A percentile compares a stretch with the other conserved stretches of the same genome.
phyloP scores from a whole-genome alignment of 495 filamentous ascomycete genomes.

The Bryoglossum gracile region DNA sequence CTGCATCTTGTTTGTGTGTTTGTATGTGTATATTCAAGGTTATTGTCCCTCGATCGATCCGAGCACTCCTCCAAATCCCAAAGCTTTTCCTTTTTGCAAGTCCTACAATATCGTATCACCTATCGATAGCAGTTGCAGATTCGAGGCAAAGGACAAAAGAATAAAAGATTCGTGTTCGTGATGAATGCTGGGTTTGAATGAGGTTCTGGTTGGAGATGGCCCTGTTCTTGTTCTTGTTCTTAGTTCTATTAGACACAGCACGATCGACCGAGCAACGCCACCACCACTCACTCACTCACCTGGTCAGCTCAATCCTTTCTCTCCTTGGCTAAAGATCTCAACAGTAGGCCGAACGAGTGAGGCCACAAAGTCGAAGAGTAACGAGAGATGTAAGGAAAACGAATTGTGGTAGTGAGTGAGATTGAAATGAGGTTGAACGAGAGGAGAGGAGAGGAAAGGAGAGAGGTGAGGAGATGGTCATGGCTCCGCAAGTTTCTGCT shows the following conservation, averaged over 20 bases:
- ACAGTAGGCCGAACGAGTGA: constrained; percentile 25
- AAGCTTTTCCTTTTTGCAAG: background rate
- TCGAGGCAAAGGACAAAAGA: background rate
- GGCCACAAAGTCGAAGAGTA: constrained; percentile 5
- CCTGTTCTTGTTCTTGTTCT: too few species aligned
- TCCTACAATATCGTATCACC: background rate
- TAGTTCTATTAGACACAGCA: constrained; percentile 1
- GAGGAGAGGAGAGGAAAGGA: background rate
- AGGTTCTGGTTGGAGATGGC: constrained; percentile 1
- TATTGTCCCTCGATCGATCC: background rate
- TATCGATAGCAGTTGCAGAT: background rate
- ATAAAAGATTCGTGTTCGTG: background rate
- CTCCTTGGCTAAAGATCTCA: background rate
- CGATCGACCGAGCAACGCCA: constrained; percentile 15
- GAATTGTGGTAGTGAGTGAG: too few species aligned
- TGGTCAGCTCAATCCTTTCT: background rate
- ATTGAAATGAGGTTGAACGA: background rate
- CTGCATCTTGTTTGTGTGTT: constrained; percentile 18
- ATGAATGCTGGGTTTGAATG: background rate
- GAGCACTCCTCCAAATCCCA: background rate
- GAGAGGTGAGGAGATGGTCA: background rate
- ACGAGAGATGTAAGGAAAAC: constrained; percentile 9
- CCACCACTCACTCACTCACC: constrained; percentile 8
- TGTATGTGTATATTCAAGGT: constrained; percentile 14
- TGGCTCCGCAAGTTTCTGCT: background rate